Base-by-base conservation (phyloP, 139 green algal genomes). In the Pleodorina starrii region DNA sequence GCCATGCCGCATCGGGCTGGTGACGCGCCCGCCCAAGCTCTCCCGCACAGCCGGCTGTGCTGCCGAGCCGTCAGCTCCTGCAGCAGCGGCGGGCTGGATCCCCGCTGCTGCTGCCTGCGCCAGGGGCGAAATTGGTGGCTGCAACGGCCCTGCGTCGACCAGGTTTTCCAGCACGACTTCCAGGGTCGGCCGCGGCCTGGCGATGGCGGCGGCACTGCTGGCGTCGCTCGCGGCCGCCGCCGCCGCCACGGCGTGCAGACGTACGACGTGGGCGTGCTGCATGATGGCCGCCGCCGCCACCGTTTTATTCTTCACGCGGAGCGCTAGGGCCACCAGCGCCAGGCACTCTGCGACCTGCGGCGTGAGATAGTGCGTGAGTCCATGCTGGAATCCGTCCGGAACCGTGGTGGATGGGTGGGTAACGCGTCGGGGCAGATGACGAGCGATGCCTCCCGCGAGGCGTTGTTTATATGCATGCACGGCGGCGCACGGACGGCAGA, bases 321-420 rank as follows among this genome's bases (percentile, higher is more conserved):
- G 84, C 25, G 84, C 84, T 25, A 42, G 7, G 0, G 84, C 84
- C 14, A 89, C 50, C 25, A 82, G 35, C 14, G 60, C 46, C 35
- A 83, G 36, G 69, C 69, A 83, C 69, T 89, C 84, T 0, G 68
- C 69, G 29, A 79, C 83, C 80, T 87, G 80, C 16, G 46, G n/a
- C n/a, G n/a, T n/a, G n/a, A n/a, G n/a, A n/a, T n/a, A n/a, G n/a
- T n/a, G n/a, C n/a, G n/a, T n/a, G n/a, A n/a, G n/a, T n/a, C n/a
- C n/a, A n/a, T n/a, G n/a, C n/a, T n/a, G n/a, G n/a, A n/a, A n/a
- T n/a, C n/a, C n/a, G n/a, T n/a, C n/a, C n/a, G n/a, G n/a, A n/a
- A n/a, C n/a, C n/a, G n/a, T n/a, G n/a, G n/a, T n/a, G n/a, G n/a
- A n/a, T n/a, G n/a, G n/a, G n/a, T n/a, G n/a, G n/a, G n/a, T n/a